Percentiles rank a stretch among this genome's conserved stretches.
Conservation (phyloP, 139 green algal genomes). For the Edaphochlamys debaryana region DNA sequence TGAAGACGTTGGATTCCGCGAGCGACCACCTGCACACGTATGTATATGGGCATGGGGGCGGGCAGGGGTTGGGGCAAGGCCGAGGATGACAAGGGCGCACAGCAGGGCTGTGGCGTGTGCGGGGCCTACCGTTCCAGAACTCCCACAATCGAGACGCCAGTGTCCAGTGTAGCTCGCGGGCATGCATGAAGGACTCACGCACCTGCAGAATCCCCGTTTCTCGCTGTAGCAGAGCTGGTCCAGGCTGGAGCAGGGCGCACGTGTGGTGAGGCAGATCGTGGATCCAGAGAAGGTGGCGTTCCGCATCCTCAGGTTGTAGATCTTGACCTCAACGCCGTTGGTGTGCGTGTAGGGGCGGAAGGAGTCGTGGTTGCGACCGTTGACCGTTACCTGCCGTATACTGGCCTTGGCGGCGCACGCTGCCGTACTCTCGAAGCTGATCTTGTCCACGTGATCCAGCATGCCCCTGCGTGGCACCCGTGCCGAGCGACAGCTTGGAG, state of each 20-base stretch:
- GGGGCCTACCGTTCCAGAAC: neutral
- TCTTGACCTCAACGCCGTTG: conserved; percentile 19
- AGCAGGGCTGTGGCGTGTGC: too few species aligned
- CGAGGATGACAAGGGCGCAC: neutral
- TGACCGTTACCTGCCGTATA: neutral
- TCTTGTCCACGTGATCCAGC: conserved; percentile 1
- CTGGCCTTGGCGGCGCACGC: neutral
- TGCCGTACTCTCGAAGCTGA: neutral
- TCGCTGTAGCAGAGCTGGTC: neutral
- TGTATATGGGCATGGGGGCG: neutral
- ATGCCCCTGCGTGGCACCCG: too few species aligned
- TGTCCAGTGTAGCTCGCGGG: too few species aligned
- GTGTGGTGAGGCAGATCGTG: conserved; percentile 6
- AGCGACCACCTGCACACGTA: conserved; percentile 1
- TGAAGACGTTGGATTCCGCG: neutral
- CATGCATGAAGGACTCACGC: neutral
- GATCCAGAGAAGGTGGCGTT: conserved; percentile 19
- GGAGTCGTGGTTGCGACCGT: neutral
- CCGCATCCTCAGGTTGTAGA: conserved; percentile 9
- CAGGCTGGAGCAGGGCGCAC: neutral
- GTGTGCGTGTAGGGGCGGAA: neutral
- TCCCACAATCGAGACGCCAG: neutral
- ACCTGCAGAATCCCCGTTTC: neutral
- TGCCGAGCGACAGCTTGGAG: too few species aligned
- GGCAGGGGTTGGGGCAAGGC: neutral